phyloP scores from a whole-genome alignment of 306 rosid species.

The Quercus bicolor region DNA sequence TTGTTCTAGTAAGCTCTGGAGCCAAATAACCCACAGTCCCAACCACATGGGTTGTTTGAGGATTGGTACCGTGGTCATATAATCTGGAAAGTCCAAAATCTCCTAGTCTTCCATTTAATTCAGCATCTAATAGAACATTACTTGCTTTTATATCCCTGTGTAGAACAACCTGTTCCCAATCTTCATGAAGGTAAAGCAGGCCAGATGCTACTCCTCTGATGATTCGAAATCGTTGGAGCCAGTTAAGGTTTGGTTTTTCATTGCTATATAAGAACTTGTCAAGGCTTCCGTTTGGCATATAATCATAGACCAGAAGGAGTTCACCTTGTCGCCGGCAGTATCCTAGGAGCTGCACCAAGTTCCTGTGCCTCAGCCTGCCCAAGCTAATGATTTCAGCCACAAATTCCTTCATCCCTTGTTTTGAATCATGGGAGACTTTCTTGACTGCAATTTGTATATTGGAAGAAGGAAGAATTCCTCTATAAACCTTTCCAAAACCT shows the following conservation, averaged over 20 bases:
- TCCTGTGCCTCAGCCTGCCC: conserved; percentile 41
- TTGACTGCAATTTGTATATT: conserved; percentile 32
- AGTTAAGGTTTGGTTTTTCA: conserved; percentile 12
- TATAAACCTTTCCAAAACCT: conserved; percentile 41
- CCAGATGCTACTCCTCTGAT: conserved; percentile 28
- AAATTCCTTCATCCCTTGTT: conserved; percentile 42
- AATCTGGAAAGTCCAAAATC: conserved; percentile 76
- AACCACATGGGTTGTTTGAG: conserved; percentile 62
- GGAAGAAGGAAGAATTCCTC: conserved; percentile 21
- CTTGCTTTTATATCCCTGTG: conserved; percentile 83
- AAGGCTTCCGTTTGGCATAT: conserved; percentile 43
- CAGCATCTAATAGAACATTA: conserved; percentile 57
- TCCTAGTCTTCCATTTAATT: conserved; percentile 60
- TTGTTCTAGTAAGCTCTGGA: conserved; percentile 58
- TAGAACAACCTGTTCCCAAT: conserved; percentile 67
- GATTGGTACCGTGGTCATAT: conserved; percentile 55
- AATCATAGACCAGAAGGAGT: conserved; percentile 36
- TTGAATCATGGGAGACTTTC: conserved; percentile 32
- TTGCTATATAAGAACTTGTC: conserved; percentile 18
- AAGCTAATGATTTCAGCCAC: conserved; percentile 34
- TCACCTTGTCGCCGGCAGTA: conserved; percentile 36
- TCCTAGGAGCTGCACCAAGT: conserved; percentile 36
- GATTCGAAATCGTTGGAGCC: conserved; percentile 35
- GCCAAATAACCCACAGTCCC: conserved; percentile 79
- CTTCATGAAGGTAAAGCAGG: conserved; percentile 40